Percentiles rank a stretch among this genome's conserved stretches.
These are phyloP conservation scores for Termitomyces sp. DNA, from an alignment of 768 basidiomycete species.

Conservation along the genomic window DNA sequence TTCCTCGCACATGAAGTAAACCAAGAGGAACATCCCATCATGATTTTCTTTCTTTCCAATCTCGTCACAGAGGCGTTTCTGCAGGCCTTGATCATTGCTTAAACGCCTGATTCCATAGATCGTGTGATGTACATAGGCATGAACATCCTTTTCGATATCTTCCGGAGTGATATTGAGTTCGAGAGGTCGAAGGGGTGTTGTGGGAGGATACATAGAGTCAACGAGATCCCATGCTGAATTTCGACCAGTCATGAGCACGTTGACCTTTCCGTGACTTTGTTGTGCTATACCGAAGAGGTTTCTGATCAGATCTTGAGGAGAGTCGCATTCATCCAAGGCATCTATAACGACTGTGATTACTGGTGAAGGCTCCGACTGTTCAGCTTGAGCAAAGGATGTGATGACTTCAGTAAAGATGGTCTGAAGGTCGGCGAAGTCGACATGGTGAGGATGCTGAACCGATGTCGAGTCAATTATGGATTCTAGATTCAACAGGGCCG, in stretches of 20 bases:
- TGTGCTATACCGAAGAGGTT: background rate
- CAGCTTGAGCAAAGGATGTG: background rate
- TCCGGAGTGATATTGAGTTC: conserved; percentile 2
- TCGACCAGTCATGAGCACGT: conserved; percentile 2
- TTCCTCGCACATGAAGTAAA: no score
- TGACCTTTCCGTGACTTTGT: background rate
- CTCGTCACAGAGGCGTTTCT: background rate
- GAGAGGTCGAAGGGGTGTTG: background rate
- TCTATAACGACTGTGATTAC: background rate
- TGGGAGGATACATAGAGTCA: background rate
- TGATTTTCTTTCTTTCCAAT: no score
- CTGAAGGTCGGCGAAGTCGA: background rate
- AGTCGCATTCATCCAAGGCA: conserved; percentile 9
- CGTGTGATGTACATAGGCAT: background rate
- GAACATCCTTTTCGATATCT: conserved; percentile 1
- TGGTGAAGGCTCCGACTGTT: background rate
- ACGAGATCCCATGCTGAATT: conserved; percentile 1
- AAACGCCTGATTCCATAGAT: background rate
- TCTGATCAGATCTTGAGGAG: background rate
- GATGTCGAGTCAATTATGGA: no score
- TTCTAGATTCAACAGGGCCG: no score
- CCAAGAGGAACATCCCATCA: no score
- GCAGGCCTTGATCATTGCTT: background rate
- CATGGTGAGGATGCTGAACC: background rate
- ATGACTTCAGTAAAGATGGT: background rate